Base-by-base conservation (phyloP, 805 yeast genomes). In the Blastobotrys attinorum region DNA sequence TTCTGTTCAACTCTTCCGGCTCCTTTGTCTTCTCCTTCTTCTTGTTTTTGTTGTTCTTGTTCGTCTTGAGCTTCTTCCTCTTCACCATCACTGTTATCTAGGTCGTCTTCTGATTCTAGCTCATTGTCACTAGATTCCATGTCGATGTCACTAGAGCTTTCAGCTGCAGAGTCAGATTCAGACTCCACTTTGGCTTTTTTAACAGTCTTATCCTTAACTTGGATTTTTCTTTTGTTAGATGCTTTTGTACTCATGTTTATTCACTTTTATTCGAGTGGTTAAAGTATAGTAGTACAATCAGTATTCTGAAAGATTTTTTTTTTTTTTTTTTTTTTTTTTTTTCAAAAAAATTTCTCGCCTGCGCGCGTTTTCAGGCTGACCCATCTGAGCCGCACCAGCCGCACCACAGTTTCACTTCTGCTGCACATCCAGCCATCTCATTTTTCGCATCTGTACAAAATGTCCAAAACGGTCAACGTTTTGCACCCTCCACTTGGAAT, bases 1-100 rank as follows among this genome's bases (percentile, higher is more conserved):
- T 81, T 81, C 65, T 90, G 96, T 60, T 86, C 96, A 22, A 80
- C 80, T 59, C 86, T 94, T 53, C 76, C 78, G 7, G 56, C 65
- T 13, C 56, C 63, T 13, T 58, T 60, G 4, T 54, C 60, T 11
- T 61, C 66, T 4, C 55, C 58, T 25, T 56, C 67, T 8, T 51
- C 60, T 18, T 55, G 51, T 10, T 46, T 50, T 7, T 46, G 58
- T 4, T 51, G 58, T 18, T 55, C 52, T 10, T 46, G 49, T 8
- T 47, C 59, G 6, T 52, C 59, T 34, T 48, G 61, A 34, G 57
- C 52, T 27, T 56, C 63, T 18, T 61, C 55, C 35, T 61, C 67
- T 35, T 57, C 64, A 6, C 56, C 67, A 22, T 37, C 38, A 4
- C 16, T 25, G 35, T n/a, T 18, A 23, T 47, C 52, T 23, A 25